Evolutionary conservation across 805 yeast species (phyloP), one percentile per base, ranked within the genome.

Genomic region (Nematodospora valgi): DNA sequence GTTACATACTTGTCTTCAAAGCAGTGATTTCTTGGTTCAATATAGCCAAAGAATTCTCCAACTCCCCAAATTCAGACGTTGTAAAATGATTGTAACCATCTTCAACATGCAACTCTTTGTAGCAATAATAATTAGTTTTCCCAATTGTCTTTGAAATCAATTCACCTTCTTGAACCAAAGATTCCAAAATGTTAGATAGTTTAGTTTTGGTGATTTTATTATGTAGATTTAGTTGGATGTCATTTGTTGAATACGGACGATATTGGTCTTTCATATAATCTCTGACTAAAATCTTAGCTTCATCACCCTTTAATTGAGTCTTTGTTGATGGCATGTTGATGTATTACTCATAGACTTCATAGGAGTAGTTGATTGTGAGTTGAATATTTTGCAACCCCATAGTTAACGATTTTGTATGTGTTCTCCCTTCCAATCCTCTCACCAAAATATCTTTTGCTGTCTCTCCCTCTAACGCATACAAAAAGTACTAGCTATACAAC

Each of bases 231-330:
- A 61, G 59, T 3, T 67, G 47, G 7, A 74, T 58, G 47, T 74
- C 80, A 31, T 66, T 62, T 6, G 64, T 51, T 1, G 72, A 70
- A 44, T 68, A 74, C 2, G 80, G 79, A 15, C 74, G 53, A 41
- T 68, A 70, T 41, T 72, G 75, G 2, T 54, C 52, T 16, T 49
- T 58, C 34, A 74, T 43, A 37, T 74, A 74, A 4, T 56, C 44
- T 26, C 53, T 46, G 17, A 71, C 58, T 16, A 55, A 31, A 5
- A 44, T 44, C 24, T 65, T 67, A 13, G 68, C 64, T 40, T 41
- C 40, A 8, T 40, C 41, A 7, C 29, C 38, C 10, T 38, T 20
- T 22, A 14, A 9, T 8, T 37, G 13, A 13, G 14, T 13, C 15
- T 25, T 24, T n/a, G 5, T 26, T 12, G 38, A 15, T 13, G 38